Conservation (phyloP, 257 asterid species). For the Rubia yunnanensis region DNA sequence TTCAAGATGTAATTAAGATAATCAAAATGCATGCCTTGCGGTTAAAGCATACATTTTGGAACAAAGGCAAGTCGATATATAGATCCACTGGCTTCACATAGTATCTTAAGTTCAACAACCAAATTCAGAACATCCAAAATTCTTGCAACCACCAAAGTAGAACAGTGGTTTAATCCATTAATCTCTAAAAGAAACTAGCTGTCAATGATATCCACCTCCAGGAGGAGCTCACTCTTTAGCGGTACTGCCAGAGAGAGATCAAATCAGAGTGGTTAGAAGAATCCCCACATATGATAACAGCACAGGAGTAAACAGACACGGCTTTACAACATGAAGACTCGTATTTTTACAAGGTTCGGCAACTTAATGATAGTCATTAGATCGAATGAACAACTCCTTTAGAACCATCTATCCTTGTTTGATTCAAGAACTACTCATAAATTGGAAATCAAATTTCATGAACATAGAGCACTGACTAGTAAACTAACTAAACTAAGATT, state of each 20-base stretch:
- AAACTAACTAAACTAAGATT: neutral
- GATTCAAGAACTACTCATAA: no score
- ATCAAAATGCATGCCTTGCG: no score
- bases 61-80: no score
- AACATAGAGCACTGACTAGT: no score
- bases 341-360: no score
- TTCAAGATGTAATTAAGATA: no score
- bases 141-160: constrained; percentile 3
- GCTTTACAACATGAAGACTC: no score
- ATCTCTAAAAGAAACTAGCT: constrained; percentile 3
- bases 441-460: no score
- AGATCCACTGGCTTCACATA: constrained; percentile 12
- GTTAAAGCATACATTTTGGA: no score
- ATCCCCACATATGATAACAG: neutral
- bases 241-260: constrained; percentile 33
- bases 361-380: no score
- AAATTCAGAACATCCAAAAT: constrained; percentile 1
- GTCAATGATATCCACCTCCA: neutral
- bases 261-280: neutral
- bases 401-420: no score
- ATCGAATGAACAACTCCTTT: no score
- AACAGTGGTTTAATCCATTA: neutral
- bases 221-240: constrained; percentile 14
- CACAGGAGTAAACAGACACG: neutral
- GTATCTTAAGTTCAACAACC: constrained; percentile 5